These are phyloP conservation scores for Backusella sp. DNA, from an alignment of 192 early-diverging fungal genomes.

Conservation along the genomic window DNA sequence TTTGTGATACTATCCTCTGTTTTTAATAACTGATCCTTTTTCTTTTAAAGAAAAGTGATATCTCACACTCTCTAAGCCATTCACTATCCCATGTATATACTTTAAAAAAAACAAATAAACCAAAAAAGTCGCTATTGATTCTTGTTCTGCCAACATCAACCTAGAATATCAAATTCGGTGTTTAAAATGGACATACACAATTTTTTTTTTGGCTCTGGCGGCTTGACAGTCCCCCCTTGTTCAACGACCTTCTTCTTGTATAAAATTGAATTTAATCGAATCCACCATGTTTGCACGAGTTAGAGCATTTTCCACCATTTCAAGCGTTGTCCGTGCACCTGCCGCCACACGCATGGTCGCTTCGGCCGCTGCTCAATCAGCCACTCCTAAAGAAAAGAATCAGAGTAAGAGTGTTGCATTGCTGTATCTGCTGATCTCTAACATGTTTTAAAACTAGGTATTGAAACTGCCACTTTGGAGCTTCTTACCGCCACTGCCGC, in stretches of 20 bases:
- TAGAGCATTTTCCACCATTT: conserved; percentile 14
- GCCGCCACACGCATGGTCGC: background rate
- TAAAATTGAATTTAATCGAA: background rate
- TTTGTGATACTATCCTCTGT: too few relatives aligned
- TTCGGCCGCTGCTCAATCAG: background rate
- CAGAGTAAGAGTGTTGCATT: background rate
- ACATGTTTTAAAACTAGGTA: background rate
- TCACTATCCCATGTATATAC: too few relatives aligned
- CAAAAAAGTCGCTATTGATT: background rate
- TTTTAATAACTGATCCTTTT: background rate
- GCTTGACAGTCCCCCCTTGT: conserved; percentile 5
- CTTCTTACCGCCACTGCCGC: conserved; percentile 11
- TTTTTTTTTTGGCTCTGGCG: background rate
- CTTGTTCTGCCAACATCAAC: background rate
- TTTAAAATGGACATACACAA: background rate
- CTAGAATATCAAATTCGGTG: background rate
- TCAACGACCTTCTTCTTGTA: background rate
- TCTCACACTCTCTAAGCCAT: too few relatives aligned
- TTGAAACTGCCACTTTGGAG: conserved; percentile 10
- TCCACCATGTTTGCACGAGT: conserved; percentile 11
- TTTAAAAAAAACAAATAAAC: too few relatives aligned
- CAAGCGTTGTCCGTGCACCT: conserved; percentile 13
- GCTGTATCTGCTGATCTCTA: background rate
- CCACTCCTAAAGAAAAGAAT: background rate
- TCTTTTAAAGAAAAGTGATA: too few relatives aligned